Evolutionary conservation across 2,329 filamentous ascomycete species (phyloP), one percentile per base, ranked within the genome.

Genomic region (Alternaria solani): DNA sequence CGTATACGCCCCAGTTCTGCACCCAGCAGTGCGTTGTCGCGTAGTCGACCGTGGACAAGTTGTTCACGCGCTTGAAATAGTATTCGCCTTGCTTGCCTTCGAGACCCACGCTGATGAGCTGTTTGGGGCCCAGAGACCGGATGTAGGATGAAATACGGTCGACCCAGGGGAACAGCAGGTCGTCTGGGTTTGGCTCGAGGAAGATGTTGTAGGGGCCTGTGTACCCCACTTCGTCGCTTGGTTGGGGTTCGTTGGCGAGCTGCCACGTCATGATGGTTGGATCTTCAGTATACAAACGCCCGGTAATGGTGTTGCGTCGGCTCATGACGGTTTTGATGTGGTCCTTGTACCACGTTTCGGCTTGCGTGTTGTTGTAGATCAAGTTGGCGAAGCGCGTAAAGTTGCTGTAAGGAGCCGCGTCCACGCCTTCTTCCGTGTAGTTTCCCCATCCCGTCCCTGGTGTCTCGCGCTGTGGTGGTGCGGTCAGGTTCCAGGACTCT

Each of bases 231-330:
- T 66, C 54, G 7, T 71, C 65, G 5, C 69, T 66, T 5, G 71
- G 68, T 47, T 80, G 78, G 4, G 78, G 78, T 57, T 80, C 78
- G 51, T 80, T 80, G 28, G 78, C 78, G 7, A 79, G 66, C 58
- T 80, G 75, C 78, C 78, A 80, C 16, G 78, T 79, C 78, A 80
- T 80, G 51, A 80, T 74, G 1, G 78, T 78, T 0, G 78, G 70
- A 57, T 79, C 77, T 32, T 79, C 72, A 7, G 61, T 75, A 62
- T 80, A 80, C 1, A 71, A 30, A 1, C 75, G 70, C 1, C 77
- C 76, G 28, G 75, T 80, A 7, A 79, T 65, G 1, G 74, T 77
- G 59, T 80, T 80, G n/a, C 64, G 67, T 1, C 78, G 68, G n/a
- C 52, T 69, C 48, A 78, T 71, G 8, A 80, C 75, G 0, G 71